Evolutionary conservation across 1,284 basidiomycete species (phyloP).

Genomic region (Trichosporon asahii): DNA sequence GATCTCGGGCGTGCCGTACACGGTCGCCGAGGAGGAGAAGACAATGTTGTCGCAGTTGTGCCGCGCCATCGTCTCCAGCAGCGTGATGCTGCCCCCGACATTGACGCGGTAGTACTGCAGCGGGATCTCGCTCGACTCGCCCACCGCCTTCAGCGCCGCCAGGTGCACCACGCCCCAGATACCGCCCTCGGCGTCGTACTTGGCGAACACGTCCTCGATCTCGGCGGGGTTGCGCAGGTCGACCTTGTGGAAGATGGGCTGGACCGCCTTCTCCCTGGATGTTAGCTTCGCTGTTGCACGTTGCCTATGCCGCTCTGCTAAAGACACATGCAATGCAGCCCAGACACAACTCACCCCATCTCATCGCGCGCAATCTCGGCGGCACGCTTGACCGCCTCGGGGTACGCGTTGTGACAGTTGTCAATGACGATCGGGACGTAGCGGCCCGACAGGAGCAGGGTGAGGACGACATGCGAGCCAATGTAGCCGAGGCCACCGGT

Average conservation of each 20-base stretch:
- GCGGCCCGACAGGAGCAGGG: slow-evolving; percentile 75
- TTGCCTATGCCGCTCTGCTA: no score
- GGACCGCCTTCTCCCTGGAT: slow-evolving; percentile 31
- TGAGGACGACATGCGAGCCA: slow-evolving; percentile 88
- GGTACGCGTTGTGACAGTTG: slow-evolving; percentile 87
- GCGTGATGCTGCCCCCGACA: slow-evolving; percentile 74
- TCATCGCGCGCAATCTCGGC: slow-evolving; percentile 70
- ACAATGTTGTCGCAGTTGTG: slow-evolving; percentile 58
- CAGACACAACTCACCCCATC: slow-evolving; percentile 42
- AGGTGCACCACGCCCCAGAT: slow-evolving; percentile 97
- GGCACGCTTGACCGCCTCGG: slow-evolving; percentile 65
- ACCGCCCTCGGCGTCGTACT: slow-evolving; percentile 77
- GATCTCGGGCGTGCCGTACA: slow-evolving; percentile 87
- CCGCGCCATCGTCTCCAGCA: slow-evolving; percentile 76
- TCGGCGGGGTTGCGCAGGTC: slow-evolving; percentile 70
- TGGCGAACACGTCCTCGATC: slow-evolving; percentile 72
- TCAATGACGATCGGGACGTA: slow-evolving; percentile 92
- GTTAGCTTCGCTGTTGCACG: no score
- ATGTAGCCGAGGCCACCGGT: slow-evolving; percentile 52
- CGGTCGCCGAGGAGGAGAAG: slow-evolving; percentile 98
- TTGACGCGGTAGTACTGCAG: slow-evolving; percentile 91
- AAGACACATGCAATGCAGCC: slow-evolving; percentile 56
- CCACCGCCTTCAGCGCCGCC: slow-evolving; percentile 96
- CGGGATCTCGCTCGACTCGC: slow-evolving; percentile 93
- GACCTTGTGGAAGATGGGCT: slow-evolving; percentile 54